These are phyloP conservation scores for Puccinellia tenuiflora DNA, from an alignment of 176 grass and related monocot genomes.

Conservation along the genomic window DNA sequence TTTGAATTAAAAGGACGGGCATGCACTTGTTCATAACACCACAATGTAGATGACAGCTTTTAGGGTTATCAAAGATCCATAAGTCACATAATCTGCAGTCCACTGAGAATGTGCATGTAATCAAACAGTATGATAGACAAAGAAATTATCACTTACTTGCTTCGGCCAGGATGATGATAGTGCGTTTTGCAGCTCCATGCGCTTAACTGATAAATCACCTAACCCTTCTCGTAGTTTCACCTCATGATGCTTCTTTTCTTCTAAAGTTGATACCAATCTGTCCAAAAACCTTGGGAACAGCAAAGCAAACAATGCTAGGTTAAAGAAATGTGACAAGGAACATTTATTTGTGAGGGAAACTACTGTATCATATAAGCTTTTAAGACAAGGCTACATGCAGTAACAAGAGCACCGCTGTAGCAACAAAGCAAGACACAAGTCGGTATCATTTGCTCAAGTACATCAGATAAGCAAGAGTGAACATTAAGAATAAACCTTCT, in stretches of 20 bases:
- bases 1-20: background rate
- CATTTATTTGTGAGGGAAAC: background rate
- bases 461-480: background rate
- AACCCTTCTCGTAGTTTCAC: constrained; percentile 14
- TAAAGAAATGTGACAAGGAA: background rate
- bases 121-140: background rate
- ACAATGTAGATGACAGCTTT: background rate
- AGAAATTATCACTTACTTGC: constrained; percentile 49
- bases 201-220: constrained; percentile 41
- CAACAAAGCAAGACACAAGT: background rate
- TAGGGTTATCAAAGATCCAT: background rate
- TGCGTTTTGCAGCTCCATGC: constrained; percentile 88
- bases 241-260: constrained; percentile 96
- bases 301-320: constrained; percentile 10
- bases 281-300: constrained; percentile 66
- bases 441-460: background rate
- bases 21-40: background rate
- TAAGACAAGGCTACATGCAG: background rate
- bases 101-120: constrained; percentile 4
- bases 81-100: background rate
- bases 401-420: background rate
- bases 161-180: constrained; percentile 91
- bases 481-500: background rate
- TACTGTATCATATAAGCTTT: background rate
- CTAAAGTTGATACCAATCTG: constrained; percentile 68